Conservation (phyloP, 192 early-diverging fungal genomes). For the Linderina pennispora region DNA sequence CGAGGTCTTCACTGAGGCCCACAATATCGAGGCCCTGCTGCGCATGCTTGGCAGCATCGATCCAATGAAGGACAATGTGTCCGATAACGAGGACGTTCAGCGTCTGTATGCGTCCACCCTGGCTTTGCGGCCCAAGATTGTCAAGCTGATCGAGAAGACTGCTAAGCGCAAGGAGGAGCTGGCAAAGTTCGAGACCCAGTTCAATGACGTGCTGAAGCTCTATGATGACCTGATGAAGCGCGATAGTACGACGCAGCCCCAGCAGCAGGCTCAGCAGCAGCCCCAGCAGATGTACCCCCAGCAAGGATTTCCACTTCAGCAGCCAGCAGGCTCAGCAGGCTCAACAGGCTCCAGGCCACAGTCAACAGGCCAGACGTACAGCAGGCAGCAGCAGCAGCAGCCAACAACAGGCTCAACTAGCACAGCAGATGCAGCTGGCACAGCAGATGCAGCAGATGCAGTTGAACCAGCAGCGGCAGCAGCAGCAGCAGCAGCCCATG, state of each 20-base stretch:
- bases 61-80: conserved; percentile 73
- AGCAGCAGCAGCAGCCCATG: background rate
- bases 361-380: no score
- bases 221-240: conserved; percentile 44
- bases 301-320: background rate
- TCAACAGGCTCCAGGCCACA: no score
- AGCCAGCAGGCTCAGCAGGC: background rate
- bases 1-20: conserved; percentile 60
- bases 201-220: conserved; percentile 26
- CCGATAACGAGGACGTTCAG: conserved; percentile 85
- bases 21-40: conserved; percentile 73
- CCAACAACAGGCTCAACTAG: no score
- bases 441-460: conserved; percentile 7
- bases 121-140: conserved; percentile 77
- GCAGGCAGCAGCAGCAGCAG: no score
- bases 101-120: conserved; percentile 73
- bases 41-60: conserved; percentile 69
- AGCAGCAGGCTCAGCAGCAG: conserved; percentile 27
- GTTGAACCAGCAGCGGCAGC: background rate
- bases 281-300: conserved; percentile 12
- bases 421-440: no score
- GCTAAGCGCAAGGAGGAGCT: conserved; percentile 74
- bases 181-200: conserved; percentile 16
- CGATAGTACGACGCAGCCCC: conserved; percentile 10
- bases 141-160: conserved; percentile 79